Evolutionary conservation across 208 protist genomes (phyloP).

Genomic region (Trypanosoma scelopori): DNA sequence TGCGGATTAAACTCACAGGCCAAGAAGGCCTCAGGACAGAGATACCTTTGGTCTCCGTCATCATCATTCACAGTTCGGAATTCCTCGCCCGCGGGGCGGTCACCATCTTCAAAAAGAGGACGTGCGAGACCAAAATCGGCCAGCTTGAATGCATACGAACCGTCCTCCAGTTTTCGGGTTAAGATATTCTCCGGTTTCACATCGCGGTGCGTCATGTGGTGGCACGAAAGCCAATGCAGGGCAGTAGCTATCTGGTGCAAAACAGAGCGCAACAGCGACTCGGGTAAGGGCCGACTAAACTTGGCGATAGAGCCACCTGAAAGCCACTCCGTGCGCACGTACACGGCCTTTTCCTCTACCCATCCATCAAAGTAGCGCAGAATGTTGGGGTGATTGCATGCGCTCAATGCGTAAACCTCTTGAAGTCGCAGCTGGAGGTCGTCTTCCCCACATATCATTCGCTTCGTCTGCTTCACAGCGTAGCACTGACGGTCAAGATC

Average conservation of each 20-base stretch:
- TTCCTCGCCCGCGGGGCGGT: conserved; percentile 39
- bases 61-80: conserved; percentile 78
- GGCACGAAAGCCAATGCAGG: conserved; percentile 70
- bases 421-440: conserved; percentile 81
- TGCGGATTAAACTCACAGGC: conserved; percentile 23
- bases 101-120: conserved; percentile 29
- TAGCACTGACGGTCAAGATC: conserved; percentile 70
- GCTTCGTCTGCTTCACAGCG: conserved; percentile 80
- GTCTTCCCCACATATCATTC: conserved; percentile 62
- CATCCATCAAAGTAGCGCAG: conserved; percentile 86
- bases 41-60: conserved; percentile 83
- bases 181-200: conserved; percentile 85
- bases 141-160: conserved; percentile 69
- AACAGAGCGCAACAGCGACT: conserved; percentile 45
- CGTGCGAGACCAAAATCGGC: conserved; percentile 85
- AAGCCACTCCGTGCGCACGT: conserved; percentile 76
- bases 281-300: conserved; percentile 42
- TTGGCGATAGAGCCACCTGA: conserved; percentile 40
- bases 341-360: conserved; percentile 80
- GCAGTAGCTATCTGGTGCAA: conserved; percentile 70
- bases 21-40: conserved; percentile 65
- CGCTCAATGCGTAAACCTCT: conserved; percentile 77
- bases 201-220: conserved; percentile 83
- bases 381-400: conserved; percentile 71
- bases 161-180: conserved; percentile 29